A percentile compares a stretch with the other conserved stretches of the same genome.
phyloP scores from a whole-genome alignment of 345 rosid genomes.

The Gossypium raimondii region DNA sequence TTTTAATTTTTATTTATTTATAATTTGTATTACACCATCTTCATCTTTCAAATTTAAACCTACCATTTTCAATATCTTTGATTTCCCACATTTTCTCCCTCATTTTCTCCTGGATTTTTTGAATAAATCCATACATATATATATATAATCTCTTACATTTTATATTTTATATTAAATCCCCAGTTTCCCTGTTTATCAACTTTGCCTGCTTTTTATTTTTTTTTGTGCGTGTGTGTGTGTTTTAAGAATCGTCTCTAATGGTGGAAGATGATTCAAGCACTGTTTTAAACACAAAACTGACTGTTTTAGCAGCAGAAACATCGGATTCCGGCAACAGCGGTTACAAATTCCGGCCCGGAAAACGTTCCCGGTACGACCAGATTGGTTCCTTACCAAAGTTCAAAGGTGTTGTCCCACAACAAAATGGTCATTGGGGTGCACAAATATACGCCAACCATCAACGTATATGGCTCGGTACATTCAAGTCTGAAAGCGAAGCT shows the following conservation, averaged over 20 bases:
- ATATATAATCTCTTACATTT: no score
- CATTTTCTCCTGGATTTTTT: background rate
- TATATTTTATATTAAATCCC: no score
- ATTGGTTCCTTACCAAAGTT: constrained; percentile 19
- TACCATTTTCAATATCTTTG: background rate
- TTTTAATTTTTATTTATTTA: no score
- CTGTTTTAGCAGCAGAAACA: constrained; percentile 15
- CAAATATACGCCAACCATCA: constrained; percentile 55
- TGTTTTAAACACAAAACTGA: constrained; percentile 21
- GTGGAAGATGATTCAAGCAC: constrained; percentile 31
- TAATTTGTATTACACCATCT: background rate
- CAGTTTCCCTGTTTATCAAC: no score
- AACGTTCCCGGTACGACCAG: background rate
- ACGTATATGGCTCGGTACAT: constrained; percentile 71
- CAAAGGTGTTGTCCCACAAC: constrained; percentile 57
- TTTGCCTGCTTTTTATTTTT: no score
- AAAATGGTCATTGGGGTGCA: constrained; percentile 63
- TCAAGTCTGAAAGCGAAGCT: constrained; percentile 52
- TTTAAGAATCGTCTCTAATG: background rate
- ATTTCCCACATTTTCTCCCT: constrained; percentile 27
- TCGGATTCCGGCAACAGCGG: constrained; percentile 25
- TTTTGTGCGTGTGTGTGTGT: no score
- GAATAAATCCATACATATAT: no score
- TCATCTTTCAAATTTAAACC: background rate
- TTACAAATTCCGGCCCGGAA: background rate